These are phyloP conservation scores for Auricularia heimuer DNA, from an alignment of 768 basidiomycete species.

Conservation along the genomic window DNA sequence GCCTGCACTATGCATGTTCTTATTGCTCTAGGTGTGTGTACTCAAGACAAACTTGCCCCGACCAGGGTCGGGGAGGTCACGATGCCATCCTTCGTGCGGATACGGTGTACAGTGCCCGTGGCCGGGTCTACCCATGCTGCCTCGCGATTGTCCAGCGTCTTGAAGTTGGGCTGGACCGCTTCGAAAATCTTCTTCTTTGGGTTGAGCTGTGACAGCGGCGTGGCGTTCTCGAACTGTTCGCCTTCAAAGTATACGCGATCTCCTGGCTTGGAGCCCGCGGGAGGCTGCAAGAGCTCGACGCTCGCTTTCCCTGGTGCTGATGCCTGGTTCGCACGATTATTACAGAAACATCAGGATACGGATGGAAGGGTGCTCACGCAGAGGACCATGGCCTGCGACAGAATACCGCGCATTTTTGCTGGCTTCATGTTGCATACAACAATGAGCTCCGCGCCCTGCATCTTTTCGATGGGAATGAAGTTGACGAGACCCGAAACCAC, in stretches of 20 bases:
- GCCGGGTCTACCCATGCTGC: conserved; percentile 89
- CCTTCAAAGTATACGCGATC: conserved; percentile 96
- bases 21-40: conserved; percentile 11
- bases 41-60: conserved; percentile 82
- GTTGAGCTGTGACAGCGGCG: conserved; percentile 77
- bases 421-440: conserved; percentile 92
- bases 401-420: conserved; percentile 92
- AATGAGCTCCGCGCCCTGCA: conserved; percentile 74
- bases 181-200: conserved; percentile 99
- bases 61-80: conserved; percentile 73
- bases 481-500: conserved; percentile 96
- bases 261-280: conserved; percentile 75
- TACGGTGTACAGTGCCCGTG: conserved; percentile 70
- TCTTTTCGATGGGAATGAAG: conserved; percentile 91
- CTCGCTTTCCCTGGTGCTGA: conserved; percentile 49
- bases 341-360: not conserved
- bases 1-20: not conserved
- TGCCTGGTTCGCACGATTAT: not conserved
- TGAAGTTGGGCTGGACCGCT: conserved; percentile 90
- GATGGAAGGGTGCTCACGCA: conserved; percentile 41
- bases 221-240: conserved; percentile 64
- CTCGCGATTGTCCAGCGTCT: conserved; percentile 74
- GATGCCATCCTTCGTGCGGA: conserved; percentile 73
- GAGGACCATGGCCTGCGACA: conserved; percentile 97
- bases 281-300: conserved; percentile 86